Percentiles rank a stretch among this genome's conserved stretches.
Conservation (phyloP, 106 monocot species). For the Dendrobium nobile region DNA sequence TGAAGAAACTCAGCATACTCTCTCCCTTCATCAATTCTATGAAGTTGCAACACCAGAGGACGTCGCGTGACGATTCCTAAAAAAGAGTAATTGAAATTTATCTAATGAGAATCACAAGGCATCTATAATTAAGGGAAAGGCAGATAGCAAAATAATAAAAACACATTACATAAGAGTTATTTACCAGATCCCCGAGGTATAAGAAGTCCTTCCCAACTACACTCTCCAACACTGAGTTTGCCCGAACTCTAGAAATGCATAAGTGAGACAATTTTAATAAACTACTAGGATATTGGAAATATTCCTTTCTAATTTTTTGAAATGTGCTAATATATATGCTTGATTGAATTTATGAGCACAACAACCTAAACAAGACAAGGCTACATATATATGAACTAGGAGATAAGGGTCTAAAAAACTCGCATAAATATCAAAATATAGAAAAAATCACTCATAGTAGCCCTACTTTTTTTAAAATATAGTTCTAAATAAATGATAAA, state of each 20-base stretch:
- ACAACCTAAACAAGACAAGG: background rate
- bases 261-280: background rate
- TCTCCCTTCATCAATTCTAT: constrained; percentile 47
- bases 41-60: constrained; percentile 65
- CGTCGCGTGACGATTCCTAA: constrained; percentile 65
- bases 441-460: background rate
- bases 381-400: background rate
- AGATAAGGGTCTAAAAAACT: background rate
- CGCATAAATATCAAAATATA: background rate
- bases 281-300: background rate
- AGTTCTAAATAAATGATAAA: background rate
- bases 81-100: background rate
- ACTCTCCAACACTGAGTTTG: constrained; percentile 49
- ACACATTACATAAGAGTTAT: background rate
- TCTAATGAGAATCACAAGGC: background rate
- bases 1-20: constrained; percentile 68
- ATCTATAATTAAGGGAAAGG: background rate
- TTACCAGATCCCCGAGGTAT: constrained; percentile 49
- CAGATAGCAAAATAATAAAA: background rate
- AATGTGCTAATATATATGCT: background rate
- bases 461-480: background rate
- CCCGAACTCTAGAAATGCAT: constrained; percentile 35
- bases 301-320: background rate
- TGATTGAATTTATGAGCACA: background rate
- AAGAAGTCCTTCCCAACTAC: constrained; percentile 50